These are phyloP conservation scores for Solanum hybrid DNA, from an alignment of 305 asterid species.

Conservation along the genomic window DNA sequence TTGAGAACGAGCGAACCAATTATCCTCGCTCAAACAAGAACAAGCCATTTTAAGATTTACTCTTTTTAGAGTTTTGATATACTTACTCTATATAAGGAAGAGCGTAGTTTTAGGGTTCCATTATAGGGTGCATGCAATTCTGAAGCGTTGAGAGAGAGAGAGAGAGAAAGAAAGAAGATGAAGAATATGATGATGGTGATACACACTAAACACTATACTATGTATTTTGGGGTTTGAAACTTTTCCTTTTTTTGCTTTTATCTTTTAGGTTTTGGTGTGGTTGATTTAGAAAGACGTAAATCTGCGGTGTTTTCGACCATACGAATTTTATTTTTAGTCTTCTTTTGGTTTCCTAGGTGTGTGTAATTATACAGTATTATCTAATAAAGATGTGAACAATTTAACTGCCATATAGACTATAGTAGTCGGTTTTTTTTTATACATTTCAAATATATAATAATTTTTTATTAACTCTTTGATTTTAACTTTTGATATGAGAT, in stretches of 20 bases:
- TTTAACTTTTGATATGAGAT: too few relatives aligned
- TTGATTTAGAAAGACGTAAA: not conserved
- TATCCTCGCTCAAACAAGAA: constrained; percentile 19
- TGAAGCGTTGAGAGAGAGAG: not conserved
- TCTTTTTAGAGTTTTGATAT: not conserved
- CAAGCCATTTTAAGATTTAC: constrained; percentile 13
- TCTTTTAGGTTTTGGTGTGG: not conserved
- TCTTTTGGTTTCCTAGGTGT: too few relatives aligned
- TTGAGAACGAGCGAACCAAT: constrained; percentile 14
- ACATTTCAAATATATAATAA: too few relatives aligned
- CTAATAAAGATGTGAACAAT: not conserved
- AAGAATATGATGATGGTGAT: not conserved
- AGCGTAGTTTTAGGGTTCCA: not conserved
- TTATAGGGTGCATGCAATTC: constrained; percentile 4
- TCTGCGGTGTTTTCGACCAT: not conserved
- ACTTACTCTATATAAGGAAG: not conserved
- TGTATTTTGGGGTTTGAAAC: not conserved
- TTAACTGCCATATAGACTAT: not conserved
- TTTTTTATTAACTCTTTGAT: too few relatives aligned
- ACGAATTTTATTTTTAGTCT: not conserved
- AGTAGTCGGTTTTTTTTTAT: too few relatives aligned
- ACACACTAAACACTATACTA: not conserved
- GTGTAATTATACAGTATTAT: too few relatives aligned
- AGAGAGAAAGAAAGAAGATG: not conserved
- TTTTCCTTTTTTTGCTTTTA: not conserved